These are phyloP conservation scores for Pyrus betulifolia DNA, from an alignment of 306 rosid genomes.

Conservation along the genomic window DNA sequence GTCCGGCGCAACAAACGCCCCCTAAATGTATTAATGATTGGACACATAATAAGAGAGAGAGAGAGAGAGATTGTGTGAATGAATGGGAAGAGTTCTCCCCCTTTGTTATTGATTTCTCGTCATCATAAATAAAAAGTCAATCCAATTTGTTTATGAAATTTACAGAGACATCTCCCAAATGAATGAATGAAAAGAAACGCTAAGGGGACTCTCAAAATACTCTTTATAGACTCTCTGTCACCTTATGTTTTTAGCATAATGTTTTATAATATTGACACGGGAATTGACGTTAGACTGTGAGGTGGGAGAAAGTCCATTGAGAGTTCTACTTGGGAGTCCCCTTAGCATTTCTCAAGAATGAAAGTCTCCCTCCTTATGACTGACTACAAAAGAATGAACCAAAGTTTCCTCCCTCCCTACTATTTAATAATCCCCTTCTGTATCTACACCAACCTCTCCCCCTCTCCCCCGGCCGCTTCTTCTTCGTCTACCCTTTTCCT, in stretches of 20 bases:
- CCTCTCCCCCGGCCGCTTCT: constrained; percentile 1
- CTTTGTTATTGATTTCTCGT: constrained; percentile 40
- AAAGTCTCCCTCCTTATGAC: constrained; percentile 24
- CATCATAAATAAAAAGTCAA: constrained; percentile 32
- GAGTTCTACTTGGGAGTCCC: too few relatives aligned
- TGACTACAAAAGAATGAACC: constrained; percentile 62
- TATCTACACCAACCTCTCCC: constrained; percentile 42
- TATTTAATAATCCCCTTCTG: constrained; percentile 4
- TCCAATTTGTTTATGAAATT: constrained; percentile 12
- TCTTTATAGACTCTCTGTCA: too few relatives aligned
- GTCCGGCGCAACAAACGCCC: too few relatives aligned
- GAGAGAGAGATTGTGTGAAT: not conserved
- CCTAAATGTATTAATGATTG: too few relatives aligned
- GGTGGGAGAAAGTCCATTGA: too few relatives aligned
- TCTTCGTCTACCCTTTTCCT: constrained; percentile 15
- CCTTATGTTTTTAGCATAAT: too few relatives aligned
- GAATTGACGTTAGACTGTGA: too few relatives aligned
- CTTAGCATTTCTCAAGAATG: too few relatives aligned
- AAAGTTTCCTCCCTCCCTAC: constrained; percentile 24
- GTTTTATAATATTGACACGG: too few relatives aligned
- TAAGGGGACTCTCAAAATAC: too few relatives aligned
- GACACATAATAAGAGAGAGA: not conserved
- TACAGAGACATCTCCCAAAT: constrained; percentile 36
- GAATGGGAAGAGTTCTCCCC: not conserved
- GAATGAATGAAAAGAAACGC: not conserved